Conservation (phyloP, 2,329 filamentous ascomycete genomes). For the Coniochaeta hoffmannii region DNA sequence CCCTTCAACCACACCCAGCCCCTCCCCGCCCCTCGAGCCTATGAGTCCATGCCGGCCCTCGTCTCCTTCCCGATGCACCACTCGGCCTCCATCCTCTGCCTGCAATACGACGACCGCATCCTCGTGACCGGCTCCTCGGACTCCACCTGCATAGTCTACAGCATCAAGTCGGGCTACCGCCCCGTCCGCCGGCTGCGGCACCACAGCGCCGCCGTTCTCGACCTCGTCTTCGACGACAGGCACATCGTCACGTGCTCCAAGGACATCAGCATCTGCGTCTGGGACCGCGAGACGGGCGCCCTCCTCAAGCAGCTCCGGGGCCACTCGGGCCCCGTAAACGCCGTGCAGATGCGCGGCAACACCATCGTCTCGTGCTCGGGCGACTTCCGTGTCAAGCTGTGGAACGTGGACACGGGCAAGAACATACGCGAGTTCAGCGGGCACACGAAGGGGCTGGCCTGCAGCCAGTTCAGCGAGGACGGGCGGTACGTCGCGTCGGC, state of each 20-base stretch:
- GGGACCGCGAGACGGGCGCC: constrained; percentile 74
- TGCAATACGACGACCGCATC: constrained; percentile 89
- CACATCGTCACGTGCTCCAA: constrained; percentile 98
- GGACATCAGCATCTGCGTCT: constrained; percentile 87
- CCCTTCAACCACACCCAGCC: constrained; percentile 12
- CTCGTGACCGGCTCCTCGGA: constrained; percentile 95
- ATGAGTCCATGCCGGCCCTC: constrained; percentile 41
- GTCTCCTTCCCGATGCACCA: constrained; percentile 63
- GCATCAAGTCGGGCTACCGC: constrained; percentile 68
- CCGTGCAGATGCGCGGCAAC: constrained; percentile 89
- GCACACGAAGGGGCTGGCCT: constrained; percentile 88
- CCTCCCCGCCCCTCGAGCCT: constrained; percentile 22
- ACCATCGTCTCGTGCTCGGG: constrained; percentile 89
- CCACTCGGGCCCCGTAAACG: constrained; percentile 89
- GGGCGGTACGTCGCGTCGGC: constrained; percentile 89
- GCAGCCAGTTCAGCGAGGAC: constrained; percentile 93
- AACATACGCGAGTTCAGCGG: constrained; percentile 85
- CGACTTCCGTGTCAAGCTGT: constrained; percentile 87
- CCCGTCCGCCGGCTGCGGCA: constrained; percentile 71
- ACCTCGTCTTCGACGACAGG: constrained; percentile 85
- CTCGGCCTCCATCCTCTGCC: constrained; percentile 85
- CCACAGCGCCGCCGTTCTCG: constrained; percentile 83
- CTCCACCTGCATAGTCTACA: constrained; percentile 84
- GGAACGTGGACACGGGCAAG: constrained; percentile 85
- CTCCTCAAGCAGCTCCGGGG: constrained; percentile 75